Evolutionary conservation across 1,284 basidiomycete genomes (phyloP).

Genomic region (Papiliotrema laurentii): DNA sequence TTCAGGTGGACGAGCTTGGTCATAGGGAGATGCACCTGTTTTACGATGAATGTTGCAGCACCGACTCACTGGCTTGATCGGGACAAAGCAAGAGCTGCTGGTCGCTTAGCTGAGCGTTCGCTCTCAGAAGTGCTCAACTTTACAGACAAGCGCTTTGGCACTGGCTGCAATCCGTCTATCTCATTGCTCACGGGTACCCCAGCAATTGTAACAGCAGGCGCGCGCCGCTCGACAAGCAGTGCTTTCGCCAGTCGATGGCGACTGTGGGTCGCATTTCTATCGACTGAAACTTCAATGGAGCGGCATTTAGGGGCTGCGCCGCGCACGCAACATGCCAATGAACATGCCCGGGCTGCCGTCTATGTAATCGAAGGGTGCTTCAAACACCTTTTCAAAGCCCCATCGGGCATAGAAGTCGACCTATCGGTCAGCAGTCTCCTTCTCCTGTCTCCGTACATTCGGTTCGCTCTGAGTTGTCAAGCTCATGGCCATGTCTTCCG

Average conservation of each 20-base stretch:
- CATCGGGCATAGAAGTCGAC: background rate
- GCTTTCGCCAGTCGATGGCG: background rate
- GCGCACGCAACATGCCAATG: background rate
- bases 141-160: background rate
- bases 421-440: background rate
- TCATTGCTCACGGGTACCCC: background rate
- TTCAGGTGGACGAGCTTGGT: background rate
- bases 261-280: too few species aligned
- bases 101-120: background rate
- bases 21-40: conserved; percentile 4
- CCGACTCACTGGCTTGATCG: background rate
- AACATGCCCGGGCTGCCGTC: background rate
- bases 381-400: background rate
- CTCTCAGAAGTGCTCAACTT: too few species aligned
- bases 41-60: background rate
- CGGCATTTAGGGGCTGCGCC: background rate
- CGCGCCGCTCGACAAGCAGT: background rate
- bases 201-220: background rate
- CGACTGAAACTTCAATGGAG: too few species aligned
- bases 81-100: background rate
- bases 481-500: background rate
- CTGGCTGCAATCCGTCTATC: background rate
- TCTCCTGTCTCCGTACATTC: background rate
- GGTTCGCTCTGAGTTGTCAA: background rate
- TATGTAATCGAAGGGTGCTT: background rate